Evolutionary conservation across 148 eudicot genomes (phyloP), one percentile per base, ranked within the genome.

Genomic region (Rheum nobile): DNA sequence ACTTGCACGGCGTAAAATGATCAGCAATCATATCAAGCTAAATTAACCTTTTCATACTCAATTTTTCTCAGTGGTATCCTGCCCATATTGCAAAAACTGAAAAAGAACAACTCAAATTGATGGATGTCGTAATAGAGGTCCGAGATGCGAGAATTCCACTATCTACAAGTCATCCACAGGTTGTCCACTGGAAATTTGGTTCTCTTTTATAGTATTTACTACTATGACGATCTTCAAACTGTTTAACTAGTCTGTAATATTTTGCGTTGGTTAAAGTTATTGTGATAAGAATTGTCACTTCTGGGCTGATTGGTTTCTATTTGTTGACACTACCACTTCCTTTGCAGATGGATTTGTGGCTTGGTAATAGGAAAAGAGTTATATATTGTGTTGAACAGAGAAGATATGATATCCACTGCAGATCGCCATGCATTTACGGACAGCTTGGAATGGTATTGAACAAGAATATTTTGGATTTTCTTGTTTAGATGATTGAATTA

Each of bases 101-200:
- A 83, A 91, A 87, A 73, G 96, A 87, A 76, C 99, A 95, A 78
- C 86, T 95, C 67, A 95, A 89, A 78, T 78, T 95, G 79, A 91
- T 95, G 99, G 99, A 95, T 87, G 99, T 91, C 55, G 99, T 95
- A 59, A 92, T 95, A 76, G 98, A 95, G 82, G 97, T 95, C 24
- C 89, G 97, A 83, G 99, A 95, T 82, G 99, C 96, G 5, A 90
- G 99, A 82, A 91, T 95, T 80, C 99, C 99, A n/a, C 70, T 88
- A 82, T 86, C 99, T 70, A 95, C 99, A 46, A 85, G 84, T 76
- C 99, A 95, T 82, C 99, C 99, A 26, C 93, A 87, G 97, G 98
- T 89, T 35, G 54, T 37, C 71, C 72, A 21, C 50, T 74, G 1
- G 52, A 35, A 41, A 10, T 29, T 38, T 52, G 14, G 28, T 12